Evolutionary conservation across 2,329 filamentous ascomycete species (phyloP).

Genomic region (Chalaropsis ovoidea): DNA sequence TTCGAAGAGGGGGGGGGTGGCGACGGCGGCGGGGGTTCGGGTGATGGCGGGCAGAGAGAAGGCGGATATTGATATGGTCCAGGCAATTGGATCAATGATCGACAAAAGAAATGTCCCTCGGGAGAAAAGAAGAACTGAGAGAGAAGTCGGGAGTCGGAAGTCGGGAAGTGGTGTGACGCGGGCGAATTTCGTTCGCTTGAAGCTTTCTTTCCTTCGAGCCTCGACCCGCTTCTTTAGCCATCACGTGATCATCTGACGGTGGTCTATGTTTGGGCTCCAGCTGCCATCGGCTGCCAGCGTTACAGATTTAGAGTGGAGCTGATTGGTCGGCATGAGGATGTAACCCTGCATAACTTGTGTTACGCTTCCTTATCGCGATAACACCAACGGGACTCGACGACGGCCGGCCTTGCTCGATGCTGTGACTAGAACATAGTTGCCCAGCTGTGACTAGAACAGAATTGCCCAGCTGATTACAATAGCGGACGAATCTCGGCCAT

Average conservation of each 20-base stretch:
- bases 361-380: no score
- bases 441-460: no score
- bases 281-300: neutral
- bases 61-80: neutral
- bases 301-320: conserved; percentile 9
- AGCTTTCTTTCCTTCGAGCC: conserved; percentile 11
- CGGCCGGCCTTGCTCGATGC: no score
- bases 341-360: no score
- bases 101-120: neutral
- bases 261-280: neutral
- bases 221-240: conserved; percentile 12
- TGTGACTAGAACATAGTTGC: no score
- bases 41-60: neutral
- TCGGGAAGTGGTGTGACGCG: conserved; percentile 23
- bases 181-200: conserved; percentile 16
- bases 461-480: no score
- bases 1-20: conserved; percentile 4
- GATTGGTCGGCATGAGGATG: neutral
- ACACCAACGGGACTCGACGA: no score
- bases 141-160: conserved; percentile 3
- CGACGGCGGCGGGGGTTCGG: neutral
- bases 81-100: neutral
- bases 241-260: conserved; percentile 19
- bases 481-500: neutral
- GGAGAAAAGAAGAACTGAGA: conserved; percentile 5